Evolutionary conservation across 2,329 filamentous ascomycete species (phyloP).

Genomic region (Ciborinia camelliae): DNA sequence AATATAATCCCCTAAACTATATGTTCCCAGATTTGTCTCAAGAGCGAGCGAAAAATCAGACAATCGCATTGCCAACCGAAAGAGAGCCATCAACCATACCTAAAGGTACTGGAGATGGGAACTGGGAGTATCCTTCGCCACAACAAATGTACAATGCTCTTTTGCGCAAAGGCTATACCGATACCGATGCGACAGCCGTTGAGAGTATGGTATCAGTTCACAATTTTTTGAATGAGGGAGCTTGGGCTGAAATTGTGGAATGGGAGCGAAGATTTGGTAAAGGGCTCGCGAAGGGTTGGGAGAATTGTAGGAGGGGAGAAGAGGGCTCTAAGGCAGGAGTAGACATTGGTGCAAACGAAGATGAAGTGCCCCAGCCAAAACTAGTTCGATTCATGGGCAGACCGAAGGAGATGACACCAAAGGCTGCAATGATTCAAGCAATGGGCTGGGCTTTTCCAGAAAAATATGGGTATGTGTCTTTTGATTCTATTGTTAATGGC

Average conservation of each 20-base stretch:
- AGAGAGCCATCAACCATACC: conserved; percentile 89
- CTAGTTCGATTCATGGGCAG: conserved; percentile 85
- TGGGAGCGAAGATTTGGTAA: conserved; percentile 86
- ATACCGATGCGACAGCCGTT: conserved; percentile 89
- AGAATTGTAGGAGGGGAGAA: conserved; percentile 71
- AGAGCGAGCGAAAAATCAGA: conserved; percentile 69
- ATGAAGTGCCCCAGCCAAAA: conserved; percentile 60
- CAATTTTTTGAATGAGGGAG: conserved; percentile 97
- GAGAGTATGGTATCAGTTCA: conserved; percentile 97
- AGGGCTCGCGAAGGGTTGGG: conserved; percentile 70
- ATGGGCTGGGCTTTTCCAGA: conserved; percentile 75
- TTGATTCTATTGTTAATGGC: not conserved
- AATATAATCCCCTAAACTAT: conserved; percentile 81
- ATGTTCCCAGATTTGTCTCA: conserved; percentile 91
- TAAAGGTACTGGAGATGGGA: conserved; percentile 71
- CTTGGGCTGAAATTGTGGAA: conserved; percentile 89
- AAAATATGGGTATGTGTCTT: conserved; percentile 64
- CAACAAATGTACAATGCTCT: conserved; percentile 99
- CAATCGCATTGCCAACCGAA: conserved; percentile 68
- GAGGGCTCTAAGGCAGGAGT: conserved; percentile 50
- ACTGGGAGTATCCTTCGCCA: conserved; percentile 97
- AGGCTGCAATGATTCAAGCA: conserved; percentile 79
- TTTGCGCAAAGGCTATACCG: conserved; percentile 89
- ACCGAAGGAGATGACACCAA: conserved; percentile 86
- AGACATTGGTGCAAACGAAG: conserved; percentile 50